phyloP scores from a whole-genome alignment of 306 rosid species.

The Abrus precatorius region DNA sequence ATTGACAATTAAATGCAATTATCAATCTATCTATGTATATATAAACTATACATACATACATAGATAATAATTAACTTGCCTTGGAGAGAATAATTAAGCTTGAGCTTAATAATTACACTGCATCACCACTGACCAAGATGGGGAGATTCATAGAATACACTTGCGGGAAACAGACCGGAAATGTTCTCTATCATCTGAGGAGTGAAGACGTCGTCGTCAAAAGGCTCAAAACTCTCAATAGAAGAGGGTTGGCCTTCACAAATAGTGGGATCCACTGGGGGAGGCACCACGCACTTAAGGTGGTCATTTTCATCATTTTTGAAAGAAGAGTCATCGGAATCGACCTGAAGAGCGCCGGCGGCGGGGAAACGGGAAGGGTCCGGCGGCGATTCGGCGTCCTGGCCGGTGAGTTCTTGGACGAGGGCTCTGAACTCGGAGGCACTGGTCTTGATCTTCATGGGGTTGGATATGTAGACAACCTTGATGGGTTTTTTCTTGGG shows the following conservation, averaged over 20 bases:
- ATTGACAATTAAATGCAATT: constrained; percentile 4
- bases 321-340: background rate
- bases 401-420: constrained; percentile 86
- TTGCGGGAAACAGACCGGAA: constrained; percentile 50
- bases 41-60: background rate
- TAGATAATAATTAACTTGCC: background rate
- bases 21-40: background rate
- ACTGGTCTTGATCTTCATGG: constrained; percentile 72
- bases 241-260: constrained; percentile 21
- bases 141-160: constrained; percentile 54
- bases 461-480: constrained; percentile 83
- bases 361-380: constrained; percentile 56
- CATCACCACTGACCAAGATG: constrained; percentile 49
- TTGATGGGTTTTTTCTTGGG: constrained; percentile 57
- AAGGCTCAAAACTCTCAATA: constrained; percentile 44
- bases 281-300: constrained; percentile 37
- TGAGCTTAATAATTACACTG: constrained; percentile 45
- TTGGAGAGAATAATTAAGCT: background rate
- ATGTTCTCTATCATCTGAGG: constrained; percentile 69
- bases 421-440: constrained; percentile 68
- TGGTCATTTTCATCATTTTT: background rate
- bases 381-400: constrained; percentile 70
- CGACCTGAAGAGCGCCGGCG: background rate
- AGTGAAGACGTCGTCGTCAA: constrained; percentile 61
- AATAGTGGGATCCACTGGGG: constrained; percentile 35